phyloP scores from a whole-genome alignment of 805 yeast genomes.

The Ogataea paraovalis region DNA sequence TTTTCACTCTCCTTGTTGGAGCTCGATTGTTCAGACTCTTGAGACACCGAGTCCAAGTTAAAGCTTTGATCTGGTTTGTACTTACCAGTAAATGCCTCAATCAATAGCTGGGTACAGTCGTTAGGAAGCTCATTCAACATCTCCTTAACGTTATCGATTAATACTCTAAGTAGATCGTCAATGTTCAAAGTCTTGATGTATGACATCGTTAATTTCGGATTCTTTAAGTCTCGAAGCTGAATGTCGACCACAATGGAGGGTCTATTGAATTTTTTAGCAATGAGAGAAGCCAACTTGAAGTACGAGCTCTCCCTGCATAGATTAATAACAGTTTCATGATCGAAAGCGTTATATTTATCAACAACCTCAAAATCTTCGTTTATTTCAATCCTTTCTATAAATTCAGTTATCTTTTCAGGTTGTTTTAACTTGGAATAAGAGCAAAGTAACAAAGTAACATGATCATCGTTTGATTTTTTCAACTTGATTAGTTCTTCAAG shows the following conservation, averaged over 20 bases:
- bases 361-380: constrained; percentile 34
- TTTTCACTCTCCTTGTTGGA: constrained; percentile 3
- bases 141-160: constrained; percentile 49
- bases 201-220: constrained; percentile 54
- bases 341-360: constrained; percentile 44
- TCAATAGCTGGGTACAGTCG: constrained; percentile 76
- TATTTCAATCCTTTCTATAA: constrained; percentile 41
- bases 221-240: constrained; percentile 59
- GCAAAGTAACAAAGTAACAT: constrained; percentile 73
- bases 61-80: constrained; percentile 45
- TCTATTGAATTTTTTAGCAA: constrained; percentile 69
- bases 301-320: constrained; percentile 73
- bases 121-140: constrained; percentile 68
- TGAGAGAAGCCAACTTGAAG: constrained; percentile 57
- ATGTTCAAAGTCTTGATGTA: constrained; percentile 67
- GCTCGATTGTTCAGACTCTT: constrained; percentile 9
- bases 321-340: constrained; percentile 61
- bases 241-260: constrained; percentile 75
- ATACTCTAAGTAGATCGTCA: constrained; percentile 71
- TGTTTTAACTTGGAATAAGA: constrained; percentile 75
- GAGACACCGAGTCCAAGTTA: constrained; percentile 13
- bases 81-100: constrained; percentile 85
- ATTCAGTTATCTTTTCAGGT: constrained; percentile 51
- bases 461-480: constrained; percentile 66
- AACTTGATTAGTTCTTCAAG: constrained; percentile 55